phyloP scores from a whole-genome alignment of 2,329 filamentous ascomycete genomes.

The Taxawa tesnikishii region DNA sequence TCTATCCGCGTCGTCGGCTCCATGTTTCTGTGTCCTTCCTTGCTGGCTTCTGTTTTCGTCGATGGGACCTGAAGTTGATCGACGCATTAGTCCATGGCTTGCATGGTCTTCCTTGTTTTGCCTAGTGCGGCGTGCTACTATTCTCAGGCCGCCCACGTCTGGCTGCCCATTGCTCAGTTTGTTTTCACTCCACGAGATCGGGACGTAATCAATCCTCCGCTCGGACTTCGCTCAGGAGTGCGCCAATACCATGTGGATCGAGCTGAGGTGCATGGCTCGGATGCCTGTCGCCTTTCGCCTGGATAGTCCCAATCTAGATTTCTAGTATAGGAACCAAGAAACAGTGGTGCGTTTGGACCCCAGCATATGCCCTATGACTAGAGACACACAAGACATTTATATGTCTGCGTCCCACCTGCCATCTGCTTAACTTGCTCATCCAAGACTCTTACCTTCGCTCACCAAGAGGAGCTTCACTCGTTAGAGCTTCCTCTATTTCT shows the following conservation, averaged over 20 bases:
- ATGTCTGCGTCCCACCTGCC: neutral
- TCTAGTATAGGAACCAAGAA: too few species aligned
- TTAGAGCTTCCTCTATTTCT: constrained; percentile 3
- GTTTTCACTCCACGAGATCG: neutral
- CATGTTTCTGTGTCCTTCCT: neutral
- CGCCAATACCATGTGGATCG: neutral
- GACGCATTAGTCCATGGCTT: too few species aligned
- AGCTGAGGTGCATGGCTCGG: neutral
- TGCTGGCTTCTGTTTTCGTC: neutral
- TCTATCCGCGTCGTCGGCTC: neutral
- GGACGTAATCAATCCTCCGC: neutral
- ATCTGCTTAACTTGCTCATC: neutral
- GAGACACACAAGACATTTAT: neutral
- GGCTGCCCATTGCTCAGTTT: neutral
- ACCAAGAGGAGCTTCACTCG: neutral
- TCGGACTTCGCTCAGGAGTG: too few species aligned
- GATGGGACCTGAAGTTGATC: too few species aligned
- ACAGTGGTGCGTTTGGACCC: too few species aligned
- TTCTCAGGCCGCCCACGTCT: neutral
- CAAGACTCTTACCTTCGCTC: constrained; percentile 1
- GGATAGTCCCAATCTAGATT: neutral
- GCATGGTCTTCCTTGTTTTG: neutral
- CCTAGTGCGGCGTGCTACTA: neutral
- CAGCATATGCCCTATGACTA: too few species aligned
- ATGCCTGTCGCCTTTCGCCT: neutral